Base-by-base conservation (phyloP, 331 rosid species). In the Acacia pycnantha region DNA sequence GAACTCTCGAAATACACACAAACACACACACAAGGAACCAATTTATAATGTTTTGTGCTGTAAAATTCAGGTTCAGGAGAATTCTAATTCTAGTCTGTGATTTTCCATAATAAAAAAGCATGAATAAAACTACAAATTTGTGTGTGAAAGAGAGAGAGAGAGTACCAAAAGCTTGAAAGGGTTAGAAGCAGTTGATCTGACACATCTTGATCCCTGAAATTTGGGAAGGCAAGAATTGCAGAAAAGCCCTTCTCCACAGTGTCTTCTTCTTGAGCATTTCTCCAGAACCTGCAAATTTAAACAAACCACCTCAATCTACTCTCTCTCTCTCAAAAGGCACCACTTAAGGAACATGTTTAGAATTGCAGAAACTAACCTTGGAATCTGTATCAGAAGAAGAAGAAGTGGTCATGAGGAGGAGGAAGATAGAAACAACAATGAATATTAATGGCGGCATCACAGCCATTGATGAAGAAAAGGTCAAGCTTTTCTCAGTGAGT, bases 141-240 rank as follows among this genome's bases (percentile, higher is more conserved):
- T 1, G 48, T 11, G 11, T 10, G 50, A 14, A n/a, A n/a, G 18
- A 13, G 56, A 16, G n/a, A 50, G 56, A 5, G 56, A 50, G 56
- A 41, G 35, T 13, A 67, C 97, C 89, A 89, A 10, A 74, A 91
- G 91, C 84, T 86, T 78, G 85, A 93, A 93, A 61, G 87, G 92
- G 65, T 88, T 80, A 27, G 97, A 88, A 27, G 77, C 40, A 22
- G 84, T 59, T 61, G 94, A 91, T 86, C 94, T 85, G 67, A 88
- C 84, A 86, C 97, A 93, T 85, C 87, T 90, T 26, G 89, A 68
- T 70, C 89, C 93, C 15, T 83, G 22, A 41, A 86, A 88, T 5
- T 37, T 83, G 35, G 79, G 22, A 21, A 19, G 84, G 87, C 97
- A 93, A 43, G 86, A 79, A 61, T 78, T 84, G 78, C 97, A 93